phyloP scores from a whole-genome alignment of 2,329 filamentous ascomycete species.

The Aspergillus vadensis region DNA sequence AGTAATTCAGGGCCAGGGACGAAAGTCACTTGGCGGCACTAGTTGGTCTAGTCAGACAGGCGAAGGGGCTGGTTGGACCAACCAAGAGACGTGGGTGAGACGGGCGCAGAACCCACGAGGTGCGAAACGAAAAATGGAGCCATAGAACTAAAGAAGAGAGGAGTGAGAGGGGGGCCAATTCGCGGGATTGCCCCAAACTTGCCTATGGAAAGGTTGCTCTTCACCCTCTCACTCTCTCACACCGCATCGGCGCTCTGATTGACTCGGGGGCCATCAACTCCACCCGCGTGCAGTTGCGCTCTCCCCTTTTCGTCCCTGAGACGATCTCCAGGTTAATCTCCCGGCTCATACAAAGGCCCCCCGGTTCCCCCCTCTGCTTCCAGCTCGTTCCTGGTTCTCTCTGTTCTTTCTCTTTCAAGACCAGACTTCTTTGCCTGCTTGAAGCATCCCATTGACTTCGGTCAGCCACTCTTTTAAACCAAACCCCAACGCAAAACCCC shows the following conservation, averaged over 20 bases:
- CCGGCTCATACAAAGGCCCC: slow-evolving; percentile 42
- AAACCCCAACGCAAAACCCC: slow-evolving; percentile 11
- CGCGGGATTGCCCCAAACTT: background rate
- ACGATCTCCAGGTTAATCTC: slow-evolving; percentile 43
- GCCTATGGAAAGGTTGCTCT: background rate
- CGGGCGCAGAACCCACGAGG: slow-evolving; percentile 14
- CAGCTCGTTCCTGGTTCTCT: slow-evolving; percentile 25
- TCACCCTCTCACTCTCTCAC: background rate
- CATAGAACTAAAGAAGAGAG: background rate
- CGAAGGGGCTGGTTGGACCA: slow-evolving; percentile 15
- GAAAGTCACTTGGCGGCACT: slow-evolving; percentile 6
- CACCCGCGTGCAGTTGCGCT: slow-evolving; percentile 18
- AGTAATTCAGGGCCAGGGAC: slow-evolving; percentile 2
- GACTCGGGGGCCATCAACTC: slow-evolving; percentile 15
- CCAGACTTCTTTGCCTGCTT: slow-evolving; percentile 35
- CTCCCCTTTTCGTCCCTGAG: slow-evolving; percentile 25
- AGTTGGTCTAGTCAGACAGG: slow-evolving; percentile 14
- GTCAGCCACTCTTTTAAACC: slow-evolving; percentile 46
- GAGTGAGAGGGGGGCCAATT: slow-evolving; percentile 10
- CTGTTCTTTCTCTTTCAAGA: slow-evolving; percentile 32
- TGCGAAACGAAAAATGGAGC: background rate
- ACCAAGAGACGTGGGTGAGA: slow-evolving; percentile 12
- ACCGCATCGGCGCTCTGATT: background rate
- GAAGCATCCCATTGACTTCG: slow-evolving; percentile 45
- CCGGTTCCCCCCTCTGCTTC: slow-evolving; percentile 27